Evolutionary conservation across 108 stramenopile genomes (phyloP).

Genomic region (Stephanodiscus minutulus): DNA sequence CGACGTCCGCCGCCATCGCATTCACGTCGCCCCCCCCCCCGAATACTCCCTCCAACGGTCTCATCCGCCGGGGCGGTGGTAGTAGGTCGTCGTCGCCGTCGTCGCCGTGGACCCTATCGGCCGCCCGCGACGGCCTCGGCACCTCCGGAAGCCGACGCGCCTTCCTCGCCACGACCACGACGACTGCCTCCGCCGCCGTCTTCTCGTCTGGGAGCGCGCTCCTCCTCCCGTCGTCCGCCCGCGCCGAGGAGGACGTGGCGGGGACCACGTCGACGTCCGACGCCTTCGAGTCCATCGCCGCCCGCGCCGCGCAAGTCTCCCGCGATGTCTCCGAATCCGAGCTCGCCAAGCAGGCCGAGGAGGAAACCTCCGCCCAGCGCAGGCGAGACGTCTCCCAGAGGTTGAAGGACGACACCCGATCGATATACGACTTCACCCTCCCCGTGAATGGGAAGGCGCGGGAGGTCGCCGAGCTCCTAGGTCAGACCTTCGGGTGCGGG

Average conservation of each 20-base stretch:
- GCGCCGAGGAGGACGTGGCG: background rate
- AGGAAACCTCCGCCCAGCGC: slow-evolving; percentile 25
- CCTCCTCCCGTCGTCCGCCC: slow-evolving; percentile 5
- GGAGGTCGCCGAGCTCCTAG: slow-evolving; percentile 58
- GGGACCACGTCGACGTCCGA: slow-evolving; percentile 5
- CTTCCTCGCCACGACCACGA: slow-evolving; percentile 33
- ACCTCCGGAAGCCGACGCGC: slow-evolving; percentile 14
- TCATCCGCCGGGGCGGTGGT: background rate
- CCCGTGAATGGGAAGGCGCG: slow-evolving; percentile 61
- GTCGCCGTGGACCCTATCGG: background rate
- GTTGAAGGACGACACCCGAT: slow-evolving; percentile 55
- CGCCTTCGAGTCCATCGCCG: slow-evolving; percentile 70
- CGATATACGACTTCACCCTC: slow-evolving; percentile 81
- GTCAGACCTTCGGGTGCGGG: slow-evolving; percentile 42
- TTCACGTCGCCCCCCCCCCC: background rate
- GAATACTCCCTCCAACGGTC: background rate
- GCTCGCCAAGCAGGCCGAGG: slow-evolving; percentile 7
- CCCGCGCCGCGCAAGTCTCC: slow-evolving; percentile 67
- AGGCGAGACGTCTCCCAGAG: slow-evolving; percentile 24
- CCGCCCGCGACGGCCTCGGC: background rate
- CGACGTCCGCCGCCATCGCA: slow-evolving; percentile 2
- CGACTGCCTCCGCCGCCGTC: slow-evolving; percentile 13
- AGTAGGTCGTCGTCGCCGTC: background rate
- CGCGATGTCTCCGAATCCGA: slow-evolving; percentile 45
- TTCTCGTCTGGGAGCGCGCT: slow-evolving; percentile 7